Evolutionary conservation across 1,284 basidiomycete species (phyloP).

Genomic region (Malassezia equina): DNA sequence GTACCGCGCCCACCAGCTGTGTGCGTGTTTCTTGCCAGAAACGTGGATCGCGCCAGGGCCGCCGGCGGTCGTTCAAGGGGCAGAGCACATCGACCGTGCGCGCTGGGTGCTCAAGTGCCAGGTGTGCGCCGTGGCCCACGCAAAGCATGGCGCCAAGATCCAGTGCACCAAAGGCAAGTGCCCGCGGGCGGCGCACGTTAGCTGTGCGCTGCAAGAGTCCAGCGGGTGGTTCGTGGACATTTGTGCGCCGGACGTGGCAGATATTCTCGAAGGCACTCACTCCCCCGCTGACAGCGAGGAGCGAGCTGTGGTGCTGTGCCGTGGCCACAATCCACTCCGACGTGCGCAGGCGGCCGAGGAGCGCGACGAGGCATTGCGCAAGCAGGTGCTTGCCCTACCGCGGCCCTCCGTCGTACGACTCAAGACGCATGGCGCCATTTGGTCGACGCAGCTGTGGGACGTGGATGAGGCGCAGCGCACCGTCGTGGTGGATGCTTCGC

Average conservation of each 20-base stretch:
- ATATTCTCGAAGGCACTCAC: slow-evolving; percentile 29
- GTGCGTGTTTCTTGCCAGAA: slow-evolving; percentile 42
- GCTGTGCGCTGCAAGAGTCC: slow-evolving; percentile 58
- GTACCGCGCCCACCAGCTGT: slow-evolving; percentile 41
- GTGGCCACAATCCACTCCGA: slow-evolving; percentile 39
- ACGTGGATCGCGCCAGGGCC: slow-evolving; percentile 32
- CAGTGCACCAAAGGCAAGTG: slow-evolving; percentile 91
- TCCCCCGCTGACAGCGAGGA: slow-evolving; percentile 16
- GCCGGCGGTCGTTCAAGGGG: slow-evolving; percentile 29
- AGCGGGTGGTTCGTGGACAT: slow-evolving; percentile 43
- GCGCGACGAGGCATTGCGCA: slow-evolving; percentile 24
- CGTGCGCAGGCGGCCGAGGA: slow-evolving; percentile 24
- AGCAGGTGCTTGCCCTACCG: slow-evolving; percentile 19
- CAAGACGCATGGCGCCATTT: slow-evolving; percentile 28
- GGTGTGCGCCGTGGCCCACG: slow-evolving; percentile 59
- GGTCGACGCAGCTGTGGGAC: slow-evolving; percentile 2
- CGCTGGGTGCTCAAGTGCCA: slow-evolving; percentile 60
- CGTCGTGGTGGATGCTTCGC: neutral
- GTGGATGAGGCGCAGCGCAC: slow-evolving; percentile 1
- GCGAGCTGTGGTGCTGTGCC: slow-evolving; percentile 42
- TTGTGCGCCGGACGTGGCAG: slow-evolving; percentile 25
- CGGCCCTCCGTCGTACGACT: slow-evolving; percentile 22
- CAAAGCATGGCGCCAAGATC: slow-evolving; percentile 77
- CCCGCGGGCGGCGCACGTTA: slow-evolving; percentile 81
- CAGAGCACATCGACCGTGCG: slow-evolving; percentile 30